Percentiles rank a stretch among this genome's conserved stretches.
phyloP scores from a whole-genome alignment of 805 yeast genomes.

The Metschnikowia peoriensis region DNA sequence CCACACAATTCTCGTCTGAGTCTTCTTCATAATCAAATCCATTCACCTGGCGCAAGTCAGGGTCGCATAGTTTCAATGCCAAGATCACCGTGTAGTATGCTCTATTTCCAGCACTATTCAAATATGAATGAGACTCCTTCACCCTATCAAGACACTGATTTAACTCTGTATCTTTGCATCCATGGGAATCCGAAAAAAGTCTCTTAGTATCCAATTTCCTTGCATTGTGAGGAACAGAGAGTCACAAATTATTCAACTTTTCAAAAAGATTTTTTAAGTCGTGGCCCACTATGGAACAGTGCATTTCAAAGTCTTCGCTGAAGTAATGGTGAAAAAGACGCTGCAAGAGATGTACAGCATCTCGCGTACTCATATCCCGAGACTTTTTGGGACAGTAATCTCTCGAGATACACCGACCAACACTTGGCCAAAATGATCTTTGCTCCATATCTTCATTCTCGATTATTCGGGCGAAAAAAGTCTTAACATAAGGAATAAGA shows the following conservation, averaged over 20 bases:
- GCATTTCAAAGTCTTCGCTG: conserved; percentile 1
- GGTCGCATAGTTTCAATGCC: conserved; percentile 25
- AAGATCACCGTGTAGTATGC: conserved; percentile 27
- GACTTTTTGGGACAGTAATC: conserved; percentile 12
- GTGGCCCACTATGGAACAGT: conserved; percentile 22
- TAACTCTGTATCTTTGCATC: conserved; percentile 19
- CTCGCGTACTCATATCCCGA: too few relatives aligned
- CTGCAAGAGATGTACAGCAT: conserved; percentile 8
- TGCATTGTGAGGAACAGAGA: background rate
- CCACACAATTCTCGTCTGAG: too few relatives aligned
- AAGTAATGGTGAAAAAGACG: conserved; percentile 16
- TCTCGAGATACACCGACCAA: conserved; percentile 18
- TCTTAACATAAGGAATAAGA: conserved; percentile 17
- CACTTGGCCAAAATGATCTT: conserved; percentile 23
- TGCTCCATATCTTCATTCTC: conserved; percentile 17
- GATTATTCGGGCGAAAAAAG: conserved; percentile 18
- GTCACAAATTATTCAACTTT: conserved; percentile 12
- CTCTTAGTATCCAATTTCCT: conserved; percentile 20
- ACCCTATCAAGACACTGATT: conserved; percentile 19
- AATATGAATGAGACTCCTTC: conserved; percentile 21
- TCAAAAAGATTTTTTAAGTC: conserved; percentile 14
- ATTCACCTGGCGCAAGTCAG: conserved; percentile 11
- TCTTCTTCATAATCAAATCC: conserved; percentile 4
- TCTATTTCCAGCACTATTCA: conserved; percentile 30
- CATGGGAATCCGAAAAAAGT: conserved; percentile 15